Conservation (phyloP, 2,329 filamentous ascomycete genomes). For the Trichoderma polysporum region DNA sequence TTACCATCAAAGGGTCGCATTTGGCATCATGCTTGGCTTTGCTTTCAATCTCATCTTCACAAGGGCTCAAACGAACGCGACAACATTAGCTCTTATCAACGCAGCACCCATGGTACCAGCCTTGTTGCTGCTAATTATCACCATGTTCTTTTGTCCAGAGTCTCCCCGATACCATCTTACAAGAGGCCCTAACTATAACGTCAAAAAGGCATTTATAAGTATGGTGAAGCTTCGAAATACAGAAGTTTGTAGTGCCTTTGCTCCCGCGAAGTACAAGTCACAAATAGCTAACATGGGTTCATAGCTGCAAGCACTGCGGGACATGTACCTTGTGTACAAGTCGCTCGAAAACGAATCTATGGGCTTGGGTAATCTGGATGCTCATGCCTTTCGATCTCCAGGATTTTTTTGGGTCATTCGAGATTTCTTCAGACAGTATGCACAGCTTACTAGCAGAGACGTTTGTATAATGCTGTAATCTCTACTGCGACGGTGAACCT, state of each 20-base stretch:
- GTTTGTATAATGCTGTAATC: constrained; percentile 35
- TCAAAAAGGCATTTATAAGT: constrained; percentile 38
- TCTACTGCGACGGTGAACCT: constrained; percentile 34
- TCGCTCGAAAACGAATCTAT: constrained; percentile 34
- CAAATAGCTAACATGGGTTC: background rate
- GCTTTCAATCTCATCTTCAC: constrained; percentile 41
- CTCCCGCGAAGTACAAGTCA: too few species aligned
- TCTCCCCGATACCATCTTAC: constrained; percentile 44
- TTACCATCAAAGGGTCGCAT: constrained; percentile 31
- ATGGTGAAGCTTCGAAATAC: constrained; percentile 40
- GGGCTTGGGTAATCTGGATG: constrained; percentile 27
- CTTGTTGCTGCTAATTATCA: constrained; percentile 35
- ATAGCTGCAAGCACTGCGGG: constrained; percentile 42
- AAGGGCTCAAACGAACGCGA: constrained; percentile 18
- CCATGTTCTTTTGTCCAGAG: constrained; percentile 42
- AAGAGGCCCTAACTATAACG: constrained; percentile 38
- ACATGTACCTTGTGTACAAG: constrained; percentile 42
- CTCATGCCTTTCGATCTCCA: constrained; percentile 26
- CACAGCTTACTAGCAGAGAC: constrained; percentile 30
- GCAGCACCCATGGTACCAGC: constrained; percentile 41
- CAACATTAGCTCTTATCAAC: constrained; percentile 36
- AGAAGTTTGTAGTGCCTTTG: constrained; percentile 25
- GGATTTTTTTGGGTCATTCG: constrained; percentile 31
- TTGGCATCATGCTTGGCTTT: constrained; percentile 39
- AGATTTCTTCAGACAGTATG: constrained; percentile 32